Evolutionary conservation across 306 rosid genomes (phyloP), one percentile per base, ranked within the genome.

Genomic region (Acmispon strigosus): DNA sequence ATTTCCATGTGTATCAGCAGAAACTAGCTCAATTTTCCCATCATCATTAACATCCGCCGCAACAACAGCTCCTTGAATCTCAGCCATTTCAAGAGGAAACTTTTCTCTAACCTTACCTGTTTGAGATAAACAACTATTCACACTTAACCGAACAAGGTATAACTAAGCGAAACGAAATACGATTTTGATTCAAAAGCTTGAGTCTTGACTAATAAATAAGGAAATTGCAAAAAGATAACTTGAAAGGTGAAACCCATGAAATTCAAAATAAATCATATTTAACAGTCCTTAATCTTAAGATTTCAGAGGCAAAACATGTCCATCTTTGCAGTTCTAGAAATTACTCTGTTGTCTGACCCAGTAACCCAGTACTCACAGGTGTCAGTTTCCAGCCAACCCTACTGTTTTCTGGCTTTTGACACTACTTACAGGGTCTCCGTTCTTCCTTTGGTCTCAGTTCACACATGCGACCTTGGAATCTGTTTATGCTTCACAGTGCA

Each of bases 11-110:
- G 89, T 74, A 85, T 94, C 99, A 56, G 90, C 54, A 49, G 97
- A 87, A 82, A 94, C 88, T 58, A 94, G 83, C 76, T 94, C 99
- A 84, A 94, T 91, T 84, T 94, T 94, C 53, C 99, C 99, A 82
- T 94, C 99, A 39, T 94, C 99, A 83, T 94, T 94, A 78, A 94
- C 81, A 75, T 94, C 99, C 71, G 99, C 96, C 7, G 99, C 99
- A 84, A 83, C 83, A 64, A 91, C 92, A 36, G 85, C 86, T 69
- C 87, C 99, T 79, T 86, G 97, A 79, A 94, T 94, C 83, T 94
- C 97, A 32, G 97, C 99, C 97, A 94, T 94, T 83, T 94, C 90
- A 81, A 91, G 99, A 56, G 99, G 99, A 78, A 94, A 94, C 57
- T 94, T 94, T 47, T 84, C 84, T 86, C 97, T 91, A 48, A 87